These are phyloP conservation scores for Nicotiana rustica DNA, from an alignment of 305 asterid genomes.

Conservation along the genomic window DNA sequence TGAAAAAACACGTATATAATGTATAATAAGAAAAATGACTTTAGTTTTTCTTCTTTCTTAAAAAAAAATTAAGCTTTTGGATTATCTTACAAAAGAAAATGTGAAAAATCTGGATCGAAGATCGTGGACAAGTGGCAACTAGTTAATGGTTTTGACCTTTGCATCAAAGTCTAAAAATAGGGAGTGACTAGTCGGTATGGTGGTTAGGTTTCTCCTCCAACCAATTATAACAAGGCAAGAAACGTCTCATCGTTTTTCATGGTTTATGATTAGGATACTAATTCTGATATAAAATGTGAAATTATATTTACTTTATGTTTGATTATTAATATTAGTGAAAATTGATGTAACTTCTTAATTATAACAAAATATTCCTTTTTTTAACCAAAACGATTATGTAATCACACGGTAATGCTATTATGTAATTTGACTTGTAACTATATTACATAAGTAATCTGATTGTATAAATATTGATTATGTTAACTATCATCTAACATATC, in stretches of 20 bases:
- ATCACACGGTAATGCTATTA: too few species aligned
- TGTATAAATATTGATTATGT: neutral
- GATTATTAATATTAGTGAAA: too few species aligned
- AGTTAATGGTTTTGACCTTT: constrained; percentile 59
- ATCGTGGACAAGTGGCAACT: constrained; percentile 49
- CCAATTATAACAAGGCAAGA: constrained; percentile 54
- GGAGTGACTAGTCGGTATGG: constrained; percentile 67
- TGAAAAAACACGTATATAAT: too few species aligned
- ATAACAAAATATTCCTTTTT: too few species aligned
- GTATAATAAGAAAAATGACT: too few species aligned
- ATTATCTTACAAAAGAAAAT: neutral
- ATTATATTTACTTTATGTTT: too few species aligned
- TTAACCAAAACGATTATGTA: too few species aligned
- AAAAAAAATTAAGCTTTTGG: neutral
- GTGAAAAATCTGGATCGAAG: neutral
- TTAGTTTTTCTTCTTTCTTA: neutral
- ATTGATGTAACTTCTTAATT: too few species aligned
- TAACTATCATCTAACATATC: neutral
- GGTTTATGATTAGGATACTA: too few species aligned
- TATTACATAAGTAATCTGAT: too few species aligned
- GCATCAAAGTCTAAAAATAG: constrained; percentile 41
- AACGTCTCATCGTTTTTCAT: neutral
- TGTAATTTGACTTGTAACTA: too few species aligned
- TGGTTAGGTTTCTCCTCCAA: constrained; percentile 62
- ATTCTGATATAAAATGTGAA: too few species aligned